These are phyloP conservation scores for Venturia oleaginea DNA, from an alignment of 2,329 filamentous ascomycete species.

Conservation along the genomic window DNA sequence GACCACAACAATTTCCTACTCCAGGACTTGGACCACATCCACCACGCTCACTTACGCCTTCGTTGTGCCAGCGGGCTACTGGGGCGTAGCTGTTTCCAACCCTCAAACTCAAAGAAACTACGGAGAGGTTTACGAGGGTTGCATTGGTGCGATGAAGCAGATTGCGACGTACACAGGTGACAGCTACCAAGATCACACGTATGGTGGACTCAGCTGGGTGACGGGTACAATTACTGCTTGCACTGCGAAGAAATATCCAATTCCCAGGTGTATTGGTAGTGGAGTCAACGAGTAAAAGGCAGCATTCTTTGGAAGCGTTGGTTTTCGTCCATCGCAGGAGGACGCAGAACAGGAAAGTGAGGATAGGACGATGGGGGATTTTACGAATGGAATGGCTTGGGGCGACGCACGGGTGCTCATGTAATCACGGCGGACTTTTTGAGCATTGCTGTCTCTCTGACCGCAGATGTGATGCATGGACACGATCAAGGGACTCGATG, in stretches of 20 bases:
- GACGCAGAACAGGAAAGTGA: background rate
- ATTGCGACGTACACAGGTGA: background rate
- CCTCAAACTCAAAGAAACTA: background rate
- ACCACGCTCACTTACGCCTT: background rate
- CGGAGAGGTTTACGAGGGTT: background rate
- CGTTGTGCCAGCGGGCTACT: background rate
- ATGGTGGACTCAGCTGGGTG: background rate
- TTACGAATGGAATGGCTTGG: background rate
- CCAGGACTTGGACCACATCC: background rate
- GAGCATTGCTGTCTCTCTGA: background rate
- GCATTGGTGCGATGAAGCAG: background rate
- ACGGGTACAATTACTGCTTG: background rate
- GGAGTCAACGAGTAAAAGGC: background rate
- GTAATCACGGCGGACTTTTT: background rate
- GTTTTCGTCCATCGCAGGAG: background rate
- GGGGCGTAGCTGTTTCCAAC: background rate
- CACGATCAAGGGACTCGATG: background rate
- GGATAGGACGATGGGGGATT: background rate
- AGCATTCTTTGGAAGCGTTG: background rate
- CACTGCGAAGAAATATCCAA: background rate
- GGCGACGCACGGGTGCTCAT: background rate
- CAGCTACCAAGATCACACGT: background rate
- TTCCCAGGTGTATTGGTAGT: background rate
- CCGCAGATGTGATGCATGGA: background rate
- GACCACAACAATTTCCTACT: background rate